Evolutionary conservation across 805 yeast species (phyloP).

Genomic region (Wickerhamiella musiphila): DNA sequence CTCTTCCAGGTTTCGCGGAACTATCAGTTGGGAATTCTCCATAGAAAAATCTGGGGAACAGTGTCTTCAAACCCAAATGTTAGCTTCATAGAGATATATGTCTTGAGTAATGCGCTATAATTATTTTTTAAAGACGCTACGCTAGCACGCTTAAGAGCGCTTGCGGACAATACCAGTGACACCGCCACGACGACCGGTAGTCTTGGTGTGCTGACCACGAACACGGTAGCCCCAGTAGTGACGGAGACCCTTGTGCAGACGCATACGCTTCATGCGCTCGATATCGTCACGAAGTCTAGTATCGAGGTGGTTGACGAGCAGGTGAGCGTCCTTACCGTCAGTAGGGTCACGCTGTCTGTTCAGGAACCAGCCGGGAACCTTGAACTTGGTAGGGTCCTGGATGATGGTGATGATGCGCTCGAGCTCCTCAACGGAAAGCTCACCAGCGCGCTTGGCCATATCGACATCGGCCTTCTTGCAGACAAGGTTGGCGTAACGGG

Average conservation of each 20-base stretch:
- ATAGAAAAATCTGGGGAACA: too few species aligned
- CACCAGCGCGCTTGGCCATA: slow-evolving; percentile 98
- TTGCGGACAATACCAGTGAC: slow-evolving; percentile 27
- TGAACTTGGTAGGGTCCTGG: slow-evolving; percentile 99
- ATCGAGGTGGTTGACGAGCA: slow-evolving; percentile 97
- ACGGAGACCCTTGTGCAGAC: slow-evolving; percentile 99
- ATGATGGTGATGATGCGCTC: slow-evolving; percentile 99
- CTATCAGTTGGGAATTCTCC: too few species aligned
- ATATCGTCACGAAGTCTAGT: slow-evolving; percentile 98
- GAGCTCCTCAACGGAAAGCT: slow-evolving; percentile 99
- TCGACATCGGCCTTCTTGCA: slow-evolving; percentile 99
- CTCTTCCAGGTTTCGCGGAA: too few species aligned
- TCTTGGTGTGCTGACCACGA: slow-evolving; percentile 99
- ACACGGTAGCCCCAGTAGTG: slow-evolving; percentile 99
- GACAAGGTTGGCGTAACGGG: slow-evolving; percentile 99
- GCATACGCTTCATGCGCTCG: slow-evolving; percentile 99
- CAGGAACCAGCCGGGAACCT: slow-evolving; percentile 99
- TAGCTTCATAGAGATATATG: too few species aligned
- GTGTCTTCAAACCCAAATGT: too few species aligned
- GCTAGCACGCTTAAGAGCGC: slow-evolving; percentile 13
- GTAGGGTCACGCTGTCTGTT: slow-evolving; percentile 97
- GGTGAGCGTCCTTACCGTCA: slow-evolving; percentile 99
- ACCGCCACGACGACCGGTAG: slow-evolving; percentile 91
- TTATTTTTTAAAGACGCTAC: too few species aligned
- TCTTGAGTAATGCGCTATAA: too few species aligned